Evolutionary conservation across 2,329 filamentous ascomycete genomes (phyloP).

Genomic region (Cryphonectria naterciae): DNA sequence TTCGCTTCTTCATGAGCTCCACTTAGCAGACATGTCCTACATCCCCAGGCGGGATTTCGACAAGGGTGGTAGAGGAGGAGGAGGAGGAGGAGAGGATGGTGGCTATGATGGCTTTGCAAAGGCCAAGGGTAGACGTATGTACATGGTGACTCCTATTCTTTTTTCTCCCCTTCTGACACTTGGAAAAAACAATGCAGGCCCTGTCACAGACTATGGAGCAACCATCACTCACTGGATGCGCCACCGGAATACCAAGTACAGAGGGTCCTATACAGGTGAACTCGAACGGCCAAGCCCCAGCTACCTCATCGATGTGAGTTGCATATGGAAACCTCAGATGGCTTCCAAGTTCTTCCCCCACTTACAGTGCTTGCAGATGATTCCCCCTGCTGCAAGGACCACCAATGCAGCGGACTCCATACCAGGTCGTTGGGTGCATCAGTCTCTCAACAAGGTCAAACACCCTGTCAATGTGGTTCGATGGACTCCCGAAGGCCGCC

Average conservation of each 20-base stretch:
- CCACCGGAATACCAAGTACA: conserved; percentile 76
- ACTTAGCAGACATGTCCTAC: conserved; percentile 51
- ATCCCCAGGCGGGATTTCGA: conserved; percentile 56
- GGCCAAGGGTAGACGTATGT: conserved; percentile 57
- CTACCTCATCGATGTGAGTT: conserved; percentile 83
- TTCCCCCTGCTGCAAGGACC: conserved; percentile 78
- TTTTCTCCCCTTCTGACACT: not conserved
- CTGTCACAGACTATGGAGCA: conserved; percentile 90
- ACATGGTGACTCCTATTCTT: not conserved
- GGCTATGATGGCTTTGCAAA: conserved; percentile 37
- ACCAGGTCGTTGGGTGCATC: conserved; percentile 93
- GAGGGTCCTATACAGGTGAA: conserved; percentile 72
- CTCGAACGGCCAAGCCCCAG: conserved; percentile 83
- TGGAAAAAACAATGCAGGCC: conserved; percentile 56
- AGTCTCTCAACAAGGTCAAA: conserved; percentile 98
- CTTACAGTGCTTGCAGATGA: conserved; percentile 62
- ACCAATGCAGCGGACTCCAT: conserved; percentile 82
- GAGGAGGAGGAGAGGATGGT: conserved; percentile 28
- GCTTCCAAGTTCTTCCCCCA: not conserved
- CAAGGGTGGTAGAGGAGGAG: conserved; percentile 36
- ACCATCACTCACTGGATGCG: conserved; percentile 92
- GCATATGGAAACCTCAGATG: not conserved
- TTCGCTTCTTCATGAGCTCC: conserved; percentile 6
- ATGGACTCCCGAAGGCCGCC: conserved; percentile 95
- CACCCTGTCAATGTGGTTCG: conserved; percentile 96